Conservation (phyloP, 2,329 filamentous ascomycete genomes). For the Monosporascus ibericus region DNA sequence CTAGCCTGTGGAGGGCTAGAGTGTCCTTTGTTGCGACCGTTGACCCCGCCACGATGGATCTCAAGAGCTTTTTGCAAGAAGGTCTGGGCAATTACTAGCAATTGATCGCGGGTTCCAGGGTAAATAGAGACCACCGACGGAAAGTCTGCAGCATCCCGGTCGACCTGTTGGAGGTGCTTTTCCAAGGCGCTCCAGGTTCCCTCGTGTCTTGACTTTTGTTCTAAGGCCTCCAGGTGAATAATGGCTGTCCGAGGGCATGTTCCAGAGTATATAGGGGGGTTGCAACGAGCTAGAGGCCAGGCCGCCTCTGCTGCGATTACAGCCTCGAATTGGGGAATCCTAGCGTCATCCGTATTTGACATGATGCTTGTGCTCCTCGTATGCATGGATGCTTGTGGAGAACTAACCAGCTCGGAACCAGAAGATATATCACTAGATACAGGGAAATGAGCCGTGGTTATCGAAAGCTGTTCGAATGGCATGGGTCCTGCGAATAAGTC, state of each 20-base stretch:
- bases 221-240: conserved; percentile 44
- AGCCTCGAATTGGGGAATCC: conserved; percentile 39
- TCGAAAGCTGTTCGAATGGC: conserved; percentile 27
- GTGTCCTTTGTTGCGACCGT: conserved; percentile 34
- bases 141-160: conserved; percentile 30
- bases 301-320: conserved; percentile 42
- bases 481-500: conserved; percentile 33
- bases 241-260: conserved; percentile 44
- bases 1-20: conserved; percentile 46
- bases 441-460: conserved; percentile 30
- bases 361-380: conserved; percentile 43
- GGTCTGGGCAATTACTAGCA: conserved; percentile 65
- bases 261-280: conserved; percentile 36
- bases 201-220: conserved; percentile 42
- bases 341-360: conserved; percentile 31
- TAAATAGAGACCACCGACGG: conserved; percentile 40
- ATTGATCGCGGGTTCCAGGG: conserved; percentile 54
- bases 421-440: conserved; percentile 37
- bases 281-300: conserved; percentile 48
- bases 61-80: conserved; percentile 67
- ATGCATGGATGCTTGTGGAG: conserved; percentile 37
- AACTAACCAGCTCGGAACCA: conserved; percentile 36
- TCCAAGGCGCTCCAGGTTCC: conserved; percentile 40
- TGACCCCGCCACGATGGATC: conserved; percentile 52
- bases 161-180: conserved; percentile 31